Conservation (phyloP, 768 basidiomycete genomes). For the Collybiopsis confluens region DNA sequence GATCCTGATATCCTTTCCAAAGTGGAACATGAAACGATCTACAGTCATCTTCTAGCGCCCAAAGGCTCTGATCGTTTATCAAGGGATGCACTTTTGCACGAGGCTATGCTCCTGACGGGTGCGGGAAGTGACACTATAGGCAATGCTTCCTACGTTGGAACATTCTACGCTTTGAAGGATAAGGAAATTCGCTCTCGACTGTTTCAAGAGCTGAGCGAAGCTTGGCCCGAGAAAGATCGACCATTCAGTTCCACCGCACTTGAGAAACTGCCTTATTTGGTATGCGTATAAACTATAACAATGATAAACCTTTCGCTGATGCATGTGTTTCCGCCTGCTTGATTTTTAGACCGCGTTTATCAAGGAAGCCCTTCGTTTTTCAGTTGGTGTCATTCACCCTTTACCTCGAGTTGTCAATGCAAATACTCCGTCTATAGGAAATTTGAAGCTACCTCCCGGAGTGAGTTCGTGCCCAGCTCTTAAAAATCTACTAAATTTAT, state of each 20-base stretch:
- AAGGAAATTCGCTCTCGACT: conserved; percentile 22
- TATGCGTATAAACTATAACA: no score
- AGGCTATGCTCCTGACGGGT: conserved; percentile 31
- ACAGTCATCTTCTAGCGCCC: conserved; percentile 16
- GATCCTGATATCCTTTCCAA: conserved; percentile 10
- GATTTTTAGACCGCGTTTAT: conserved; percentile 41
- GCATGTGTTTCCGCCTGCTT: no score
- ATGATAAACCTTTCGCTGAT: no score
- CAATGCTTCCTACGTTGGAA: conserved; percentile 32
- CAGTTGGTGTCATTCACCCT: conserved; percentile 36
- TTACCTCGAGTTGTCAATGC: conserved; percentile 39
- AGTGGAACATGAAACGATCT: conserved; percentile 16
- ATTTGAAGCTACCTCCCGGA: conserved; percentile 31
- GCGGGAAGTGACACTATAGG: conserved; percentile 37
- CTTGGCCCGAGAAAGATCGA: conserved; percentile 30
- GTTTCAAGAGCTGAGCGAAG: conserved; percentile 27
- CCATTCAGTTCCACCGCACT: conserved; percentile 23
- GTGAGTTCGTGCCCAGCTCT: no score
- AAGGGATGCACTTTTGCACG: conserved; percentile 21
- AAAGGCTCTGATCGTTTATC: conserved; percentile 7
- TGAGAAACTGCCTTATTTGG: conserved; percentile 41
- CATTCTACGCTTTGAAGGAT: conserved; percentile 31
- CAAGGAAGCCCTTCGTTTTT: conserved; percentile 43
- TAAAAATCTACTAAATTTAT: no score
- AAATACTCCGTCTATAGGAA: conserved; percentile 28